A percentile compares a stretch with the other conserved stretches of the same genome.
phyloP scores from a whole-genome alignment of 345 rosid species.

The Hevea brasiliensis region DNA sequence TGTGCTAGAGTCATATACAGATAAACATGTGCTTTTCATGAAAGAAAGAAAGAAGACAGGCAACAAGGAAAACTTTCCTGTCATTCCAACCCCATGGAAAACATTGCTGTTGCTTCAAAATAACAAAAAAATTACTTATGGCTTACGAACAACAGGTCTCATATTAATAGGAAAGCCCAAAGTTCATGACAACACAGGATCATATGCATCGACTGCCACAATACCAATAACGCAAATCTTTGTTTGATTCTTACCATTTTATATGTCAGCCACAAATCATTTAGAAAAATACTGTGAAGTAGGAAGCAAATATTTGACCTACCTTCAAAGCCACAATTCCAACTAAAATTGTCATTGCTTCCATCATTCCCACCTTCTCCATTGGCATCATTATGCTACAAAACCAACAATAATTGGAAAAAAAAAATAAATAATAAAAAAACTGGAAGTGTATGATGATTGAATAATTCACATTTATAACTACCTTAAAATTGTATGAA shows the following conservation, averaged over 20 bases:
- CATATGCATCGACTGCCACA: neutral
- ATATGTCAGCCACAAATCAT: neutral
- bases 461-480: slow-evolving; percentile 10
- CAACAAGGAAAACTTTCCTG: too few species aligned
- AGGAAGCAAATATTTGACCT: slow-evolving; percentile 7
- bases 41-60: too few species aligned
- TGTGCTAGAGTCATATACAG: too few species aligned
- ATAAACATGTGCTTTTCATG: too few species aligned
- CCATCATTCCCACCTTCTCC: slow-evolving; percentile 98
- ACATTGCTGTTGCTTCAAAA: too few species aligned
- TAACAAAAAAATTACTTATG: too few species aligned
- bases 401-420: slow-evolving; percentile 17
- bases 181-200: neutral
- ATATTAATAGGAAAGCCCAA: neutral
- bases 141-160: too few species aligned
- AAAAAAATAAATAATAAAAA: neutral
- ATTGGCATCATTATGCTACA: slow-evolving; percentile 93
- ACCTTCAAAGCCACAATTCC: slow-evolving; percentile 99
- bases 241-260: neutral
- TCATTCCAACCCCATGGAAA: too few species aligned
- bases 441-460: neutral
- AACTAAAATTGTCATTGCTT: slow-evolving; percentile 81
- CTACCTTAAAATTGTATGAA: slow-evolving; percentile 81
- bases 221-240: neutral
- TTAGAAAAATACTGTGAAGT: neutral